Conservation (phyloP, 139 green algal species). For the Ostreobium quekettii region DNA sequence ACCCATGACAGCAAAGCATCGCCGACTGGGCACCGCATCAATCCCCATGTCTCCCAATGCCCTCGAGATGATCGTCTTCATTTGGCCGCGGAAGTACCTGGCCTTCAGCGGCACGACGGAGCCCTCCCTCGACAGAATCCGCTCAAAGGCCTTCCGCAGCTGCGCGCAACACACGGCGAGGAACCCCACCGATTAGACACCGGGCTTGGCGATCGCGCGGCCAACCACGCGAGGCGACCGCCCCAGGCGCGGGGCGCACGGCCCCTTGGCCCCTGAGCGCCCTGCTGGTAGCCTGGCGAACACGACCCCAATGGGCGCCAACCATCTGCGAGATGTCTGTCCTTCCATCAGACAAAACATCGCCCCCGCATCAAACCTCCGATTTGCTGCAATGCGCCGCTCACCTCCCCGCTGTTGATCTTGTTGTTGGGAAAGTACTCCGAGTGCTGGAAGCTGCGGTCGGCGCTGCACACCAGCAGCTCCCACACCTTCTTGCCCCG, state of each 20-base stretch:
- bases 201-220: too few species aligned
- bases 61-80: constrained; percentile 96
- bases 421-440: constrained; percentile 96
- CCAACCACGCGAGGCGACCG: too few species aligned
- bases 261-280: too few species aligned
- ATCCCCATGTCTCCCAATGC: constrained; percentile 85
- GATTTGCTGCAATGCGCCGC: too few species aligned
- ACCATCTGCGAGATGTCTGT: too few species aligned
- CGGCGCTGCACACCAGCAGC: constrained; percentile 82
- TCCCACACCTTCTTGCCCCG: constrained; percentile 98
- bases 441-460: constrained; percentile 76
- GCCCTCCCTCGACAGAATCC: constrained; percentile 57
- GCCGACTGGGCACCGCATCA: constrained; percentile 74
- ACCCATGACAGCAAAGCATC: constrained; percentile 87
- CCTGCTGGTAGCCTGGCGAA: too few species aligned
- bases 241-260: too few species aligned
- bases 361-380: too few species aligned
- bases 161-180: too few species aligned
- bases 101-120: constrained; percentile 57
- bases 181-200: too few species aligned
- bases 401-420: constrained; percentile 92
- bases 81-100: constrained; percentile 91
- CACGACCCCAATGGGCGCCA: too few species aligned
- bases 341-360: too few species aligned
- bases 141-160: constrained; percentile 64